These are phyloP conservation scores for Trichaptum fuscoviolaceum DNA, from an alignment of 768 basidiomycete genomes.

Conservation along the genomic window DNA sequence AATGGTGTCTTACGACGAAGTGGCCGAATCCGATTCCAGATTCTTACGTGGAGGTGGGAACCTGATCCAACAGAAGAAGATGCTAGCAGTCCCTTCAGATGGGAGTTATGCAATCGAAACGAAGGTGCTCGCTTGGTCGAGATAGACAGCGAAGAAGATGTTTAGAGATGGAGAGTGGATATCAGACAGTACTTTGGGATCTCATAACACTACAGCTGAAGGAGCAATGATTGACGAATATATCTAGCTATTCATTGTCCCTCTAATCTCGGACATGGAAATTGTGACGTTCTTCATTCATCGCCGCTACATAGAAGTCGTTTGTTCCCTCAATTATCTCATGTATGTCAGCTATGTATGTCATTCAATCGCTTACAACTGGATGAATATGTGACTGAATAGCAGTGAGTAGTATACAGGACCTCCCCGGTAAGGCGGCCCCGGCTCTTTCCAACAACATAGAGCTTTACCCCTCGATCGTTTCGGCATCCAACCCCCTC, in stretches of 20 bases:
- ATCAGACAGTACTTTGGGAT: too few relatives aligned
- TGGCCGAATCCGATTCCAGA: background rate
- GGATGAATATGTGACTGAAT: background rate
- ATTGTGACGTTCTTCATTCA: too few relatives aligned
- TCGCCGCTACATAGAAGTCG: too few relatives aligned
- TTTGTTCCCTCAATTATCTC: too few relatives aligned
- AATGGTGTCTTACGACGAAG: background rate
- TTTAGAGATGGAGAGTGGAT: background rate
- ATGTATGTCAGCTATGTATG: too few relatives aligned
- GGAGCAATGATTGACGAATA: too few relatives aligned
- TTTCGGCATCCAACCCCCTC: background rate
- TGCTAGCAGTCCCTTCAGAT: background rate
- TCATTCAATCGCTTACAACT: too few relatives aligned
- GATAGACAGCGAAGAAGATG: background rate
- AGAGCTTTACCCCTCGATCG: background rate
- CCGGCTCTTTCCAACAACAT: background rate
- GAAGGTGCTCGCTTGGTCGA: background rate
- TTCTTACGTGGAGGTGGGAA: background rate
- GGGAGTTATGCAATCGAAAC: background rate
- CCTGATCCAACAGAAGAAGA: background rate
- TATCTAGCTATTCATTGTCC: too few relatives aligned
- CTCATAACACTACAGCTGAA: too few relatives aligned
- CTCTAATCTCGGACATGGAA: too few relatives aligned
- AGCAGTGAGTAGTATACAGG: background rate
- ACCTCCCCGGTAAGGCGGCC: too few relatives aligned